phyloP scores from a whole-genome alignment of 176 grass and related monocot genomes.

The Cenchrus americanus region DNA sequence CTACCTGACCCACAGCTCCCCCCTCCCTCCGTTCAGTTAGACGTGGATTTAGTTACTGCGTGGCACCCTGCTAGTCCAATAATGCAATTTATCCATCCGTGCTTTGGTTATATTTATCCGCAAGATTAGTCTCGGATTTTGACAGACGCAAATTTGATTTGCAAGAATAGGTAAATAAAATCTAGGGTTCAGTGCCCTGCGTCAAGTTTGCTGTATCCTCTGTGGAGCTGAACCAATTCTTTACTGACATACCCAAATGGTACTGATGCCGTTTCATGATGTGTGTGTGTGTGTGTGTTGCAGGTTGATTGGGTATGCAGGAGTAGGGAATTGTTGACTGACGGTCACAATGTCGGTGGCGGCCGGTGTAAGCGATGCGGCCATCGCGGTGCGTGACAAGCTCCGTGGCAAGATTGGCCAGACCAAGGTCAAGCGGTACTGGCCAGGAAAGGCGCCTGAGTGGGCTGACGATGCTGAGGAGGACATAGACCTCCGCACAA shows the following conservation, averaged over 20 bases:
- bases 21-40: background rate
- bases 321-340: background rate
- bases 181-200: background rate
- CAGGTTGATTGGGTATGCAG: background rate
- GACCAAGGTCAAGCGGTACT: slow-evolving; percentile 97
- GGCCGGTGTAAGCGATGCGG: slow-evolving; percentile 74
- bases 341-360: slow-evolving; percentile 63
- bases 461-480: slow-evolving; percentile 66
- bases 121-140: background rate
- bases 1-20: background rate
- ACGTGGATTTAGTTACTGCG: background rate
- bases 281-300: slow-evolving; percentile 8
- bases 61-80: background rate
- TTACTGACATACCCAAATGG: background rate
- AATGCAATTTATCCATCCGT: background rate
- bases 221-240: background rate
- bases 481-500: slow-evolving; percentile 49
- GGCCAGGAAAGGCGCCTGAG: slow-evolving; percentile 76
- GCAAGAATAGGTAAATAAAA: background rate
- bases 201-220: too few species aligned
- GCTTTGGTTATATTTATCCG: background rate
- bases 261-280: background rate
- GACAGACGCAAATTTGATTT: background rate
- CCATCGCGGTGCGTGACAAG: slow-evolving; percentile 83
- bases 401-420: slow-evolving; percentile 90